A percentile compares a stretch with the other conserved stretches of the same genome.
Conservation (phyloP, 768 basidiomycete genomes). For the Mycena maculata region DNA sequence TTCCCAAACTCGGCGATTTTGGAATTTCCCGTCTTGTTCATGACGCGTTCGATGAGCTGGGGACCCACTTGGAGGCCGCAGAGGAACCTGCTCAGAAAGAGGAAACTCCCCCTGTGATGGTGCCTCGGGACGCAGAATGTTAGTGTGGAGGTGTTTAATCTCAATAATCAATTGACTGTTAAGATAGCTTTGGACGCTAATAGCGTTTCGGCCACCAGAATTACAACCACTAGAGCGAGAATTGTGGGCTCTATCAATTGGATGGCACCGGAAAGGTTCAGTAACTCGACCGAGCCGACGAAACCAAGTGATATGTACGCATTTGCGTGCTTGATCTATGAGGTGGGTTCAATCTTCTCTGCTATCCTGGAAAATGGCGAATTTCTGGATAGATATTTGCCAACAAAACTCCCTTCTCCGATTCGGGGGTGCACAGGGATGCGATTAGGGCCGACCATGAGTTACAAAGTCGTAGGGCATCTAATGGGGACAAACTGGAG, state of each 20-base stretch:
- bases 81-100: not conserved
- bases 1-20: conserved; percentile 9
- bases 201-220: no score
- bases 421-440: not conserved
- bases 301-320: conserved; percentile 14
- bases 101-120: no score
- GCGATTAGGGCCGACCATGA: not conserved
- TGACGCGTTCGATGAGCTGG: not conserved
- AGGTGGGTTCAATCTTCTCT: not conserved
- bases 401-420: not conserved
- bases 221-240: not conserved
- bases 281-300: not conserved
- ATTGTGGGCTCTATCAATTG: not conserved
- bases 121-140: no score
- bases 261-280: conserved; percentile 17
- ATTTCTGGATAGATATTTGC: not conserved
- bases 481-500: not conserved
- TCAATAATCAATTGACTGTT: no score
- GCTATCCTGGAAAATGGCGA: no score
- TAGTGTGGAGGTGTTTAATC: no score
- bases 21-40: conserved; percentile 6
- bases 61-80: not conserved
- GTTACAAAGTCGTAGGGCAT: not conserved
- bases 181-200: no score
- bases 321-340: conserved; percentile 1